These are phyloP conservation scores for Aspergillus uvarum DNA, from an alignment of 2,329 filamentous ascomycete species.

Conservation along the genomic window DNA sequence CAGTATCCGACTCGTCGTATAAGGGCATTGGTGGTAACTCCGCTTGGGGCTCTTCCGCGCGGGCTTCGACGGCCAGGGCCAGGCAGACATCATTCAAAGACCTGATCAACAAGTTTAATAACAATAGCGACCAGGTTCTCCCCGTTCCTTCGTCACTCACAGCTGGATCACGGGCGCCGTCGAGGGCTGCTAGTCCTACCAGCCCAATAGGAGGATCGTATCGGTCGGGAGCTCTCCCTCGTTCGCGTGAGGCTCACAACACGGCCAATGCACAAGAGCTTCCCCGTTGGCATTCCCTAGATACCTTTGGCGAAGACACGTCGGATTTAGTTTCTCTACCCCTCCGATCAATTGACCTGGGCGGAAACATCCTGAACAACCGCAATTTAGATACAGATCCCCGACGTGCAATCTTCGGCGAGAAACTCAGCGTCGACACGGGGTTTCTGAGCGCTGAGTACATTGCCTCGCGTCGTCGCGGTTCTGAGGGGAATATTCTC, in stretches of 20 bases:
- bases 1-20: slow-evolving; percentile 33
- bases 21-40: slow-evolving; percentile 18
- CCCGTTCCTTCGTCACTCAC: slow-evolving; percentile 40
- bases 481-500: slow-evolving; percentile 69
- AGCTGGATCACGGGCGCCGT: slow-evolving; percentile 35
- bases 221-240: slow-evolving; percentile 31
- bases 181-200: slow-evolving; percentile 38
- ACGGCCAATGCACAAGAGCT: slow-evolving; percentile 16
- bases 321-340: slow-evolving; percentile 8
- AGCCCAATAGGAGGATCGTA: slow-evolving; percentile 27
- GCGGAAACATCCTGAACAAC: slow-evolving; percentile 5
- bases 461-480: slow-evolving; percentile 64
- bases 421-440: slow-evolving; percentile 63
- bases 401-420: slow-evolving; percentile 69
- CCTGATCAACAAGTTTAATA: slow-evolving; percentile 75
- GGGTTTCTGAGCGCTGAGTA: slow-evolving; percentile 53
- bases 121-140: slow-evolving; percentile 51
- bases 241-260: slow-evolving; percentile 23
- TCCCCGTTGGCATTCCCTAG: slow-evolving; percentile 21
- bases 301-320: slow-evolving; percentile 10
- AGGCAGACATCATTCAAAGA: slow-evolving; percentile 74
- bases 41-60: slow-evolving; percentile 18
- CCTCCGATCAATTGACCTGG: slow-evolving; percentile 8
- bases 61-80: slow-evolving; percentile 27
- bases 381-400: slow-evolving; percentile 33